These are phyloP conservation scores for Periconia sp. DNA, from an alignment of 2,329 filamentous ascomycete species.

Conservation along the genomic window DNA sequence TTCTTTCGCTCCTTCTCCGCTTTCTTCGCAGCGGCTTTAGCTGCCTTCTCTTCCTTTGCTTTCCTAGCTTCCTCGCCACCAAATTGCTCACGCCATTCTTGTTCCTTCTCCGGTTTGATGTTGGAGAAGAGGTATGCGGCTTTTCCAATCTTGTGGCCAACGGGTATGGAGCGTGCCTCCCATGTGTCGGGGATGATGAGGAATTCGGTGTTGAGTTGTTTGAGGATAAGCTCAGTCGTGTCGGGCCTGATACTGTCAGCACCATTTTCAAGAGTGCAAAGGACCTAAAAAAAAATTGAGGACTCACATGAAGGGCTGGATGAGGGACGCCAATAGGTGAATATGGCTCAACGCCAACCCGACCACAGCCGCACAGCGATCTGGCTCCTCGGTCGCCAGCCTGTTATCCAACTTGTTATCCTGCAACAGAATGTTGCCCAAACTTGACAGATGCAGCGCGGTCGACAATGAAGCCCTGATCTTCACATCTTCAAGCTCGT, in stretches of 20 bases:
- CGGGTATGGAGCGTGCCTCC: conserved; percentile 49
- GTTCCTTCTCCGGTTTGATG: conserved; percentile 81
- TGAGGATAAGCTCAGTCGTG: conserved; percentile 69
- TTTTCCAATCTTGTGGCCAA: conserved; percentile 81
- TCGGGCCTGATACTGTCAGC: conserved; percentile 30
- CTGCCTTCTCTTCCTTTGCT: conserved; percentile 72
- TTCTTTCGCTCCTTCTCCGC: conserved; percentile 70
- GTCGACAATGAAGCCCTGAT: conserved; percentile 70
- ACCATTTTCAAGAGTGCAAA: too few species aligned
- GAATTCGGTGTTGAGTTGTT: conserved; percentile 70
- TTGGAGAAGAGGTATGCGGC: conserved; percentile 81
- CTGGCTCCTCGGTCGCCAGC: conserved; percentile 64
- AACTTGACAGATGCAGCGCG: conserved; percentile 69
- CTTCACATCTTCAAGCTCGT: conserved; percentile 73
- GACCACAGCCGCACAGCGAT: conserved; percentile 67
- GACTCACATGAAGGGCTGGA: conserved; percentile 76
- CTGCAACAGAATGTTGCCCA: conserved; percentile 66
- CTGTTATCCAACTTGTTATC: conserved; percentile 65
- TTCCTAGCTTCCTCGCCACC: conserved; percentile 71
- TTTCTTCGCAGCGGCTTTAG: conserved; percentile 62
- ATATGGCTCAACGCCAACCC: conserved; percentile 84
- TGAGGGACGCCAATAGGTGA: conserved; percentile 78
- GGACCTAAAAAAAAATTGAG: background rate
- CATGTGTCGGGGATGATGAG: conserved; percentile 63
- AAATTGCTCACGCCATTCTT: conserved; percentile 81